These are phyloP conservation scores for Vitis rupestris DNA, from an alignment of 164 flowering plant species.

Conservation along the genomic window DNA sequence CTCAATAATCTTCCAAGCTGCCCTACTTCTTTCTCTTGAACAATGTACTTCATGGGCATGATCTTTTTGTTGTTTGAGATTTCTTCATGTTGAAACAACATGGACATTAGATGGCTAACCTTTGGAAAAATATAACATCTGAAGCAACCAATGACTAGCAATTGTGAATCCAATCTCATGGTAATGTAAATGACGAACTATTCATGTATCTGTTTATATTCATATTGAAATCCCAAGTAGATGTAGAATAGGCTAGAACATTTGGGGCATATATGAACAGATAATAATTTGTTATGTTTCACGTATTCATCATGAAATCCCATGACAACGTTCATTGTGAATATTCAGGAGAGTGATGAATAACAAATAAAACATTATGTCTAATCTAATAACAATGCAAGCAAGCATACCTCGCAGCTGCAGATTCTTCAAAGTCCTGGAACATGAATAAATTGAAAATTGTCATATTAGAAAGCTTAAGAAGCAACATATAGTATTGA, in stretches of 20 bases:
- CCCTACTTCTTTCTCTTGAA: constrained; percentile 91
- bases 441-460: constrained; percentile 1
- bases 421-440: constrained; percentile 25
- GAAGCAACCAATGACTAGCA: no score
- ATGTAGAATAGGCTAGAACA: no score
- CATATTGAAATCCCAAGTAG: no score
- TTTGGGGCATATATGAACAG: no score
- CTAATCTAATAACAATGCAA: neutral
- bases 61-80: constrained; percentile 40
- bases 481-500: neutral
- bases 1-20: constrained; percentile 83
- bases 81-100: constrained; percentile 28
- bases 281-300: no score
- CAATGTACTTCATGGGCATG: constrained; percentile 79
- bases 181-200: no score
- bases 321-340: no score
- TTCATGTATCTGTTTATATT: no score
- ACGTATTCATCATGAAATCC: no score
- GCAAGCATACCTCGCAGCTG: constrained; percentile 22
- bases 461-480: neutral
- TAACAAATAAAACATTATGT: neutral
- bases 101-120: neutral
- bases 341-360: no score
- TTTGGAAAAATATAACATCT: neutral
- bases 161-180: no score